Percentiles rank a stretch among this genome's conserved stretches.
Evolutionary conservation across 352 stramenopile species (phyloP).

Genomic region (Phytophthora niederhauseri): DNA sequence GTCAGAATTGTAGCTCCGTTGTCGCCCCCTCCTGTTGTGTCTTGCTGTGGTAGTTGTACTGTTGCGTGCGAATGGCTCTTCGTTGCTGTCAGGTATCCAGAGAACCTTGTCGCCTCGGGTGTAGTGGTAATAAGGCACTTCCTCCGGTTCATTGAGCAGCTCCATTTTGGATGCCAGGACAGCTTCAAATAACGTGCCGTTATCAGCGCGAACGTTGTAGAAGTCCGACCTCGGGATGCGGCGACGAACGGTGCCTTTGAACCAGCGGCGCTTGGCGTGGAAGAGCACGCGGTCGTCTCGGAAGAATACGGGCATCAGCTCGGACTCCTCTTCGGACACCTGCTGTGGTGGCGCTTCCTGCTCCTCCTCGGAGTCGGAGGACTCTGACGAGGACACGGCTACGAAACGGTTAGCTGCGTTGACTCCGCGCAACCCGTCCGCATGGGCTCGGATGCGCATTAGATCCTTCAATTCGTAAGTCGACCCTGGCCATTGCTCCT

Average conservation of each 20-base stretch:
- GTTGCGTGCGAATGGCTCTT: background rate
- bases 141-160: conserved; percentile 29
- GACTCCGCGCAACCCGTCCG: conserved; percentile 59
- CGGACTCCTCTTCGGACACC: conserved; percentile 33
- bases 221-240: conserved; percentile 56
- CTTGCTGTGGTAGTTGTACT: conserved; percentile 5
- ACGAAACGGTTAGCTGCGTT: conserved; percentile 56
- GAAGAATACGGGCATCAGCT: conserved; percentile 43
- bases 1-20: conserved; percentile 15
- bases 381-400: conserved; percentile 45
- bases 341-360: conserved; percentile 25
- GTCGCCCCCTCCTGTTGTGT: conserved; percentile 2
- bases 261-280: conserved; percentile 36
- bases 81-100: conserved; percentile 31
- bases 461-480: conserved; percentile 53
- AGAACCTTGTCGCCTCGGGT: conserved; percentile 44
- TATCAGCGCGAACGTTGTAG: conserved; percentile 58
- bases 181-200: conserved; percentile 51
- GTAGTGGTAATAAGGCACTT: conserved; percentile 33
- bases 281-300: conserved; percentile 63
- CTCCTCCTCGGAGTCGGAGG: conserved; percentile 32
- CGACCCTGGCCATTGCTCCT: conserved; percentile 33
- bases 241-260: conserved; percentile 41
- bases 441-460: conserved; percentile 46
- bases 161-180: conserved; percentile 54